A percentile compares a stretch with the other conserved stretches of the same genome.
Conservation (phyloP, 1,284 basidiomycete species). For the Filobasidium uniguttulatum region DNA sequence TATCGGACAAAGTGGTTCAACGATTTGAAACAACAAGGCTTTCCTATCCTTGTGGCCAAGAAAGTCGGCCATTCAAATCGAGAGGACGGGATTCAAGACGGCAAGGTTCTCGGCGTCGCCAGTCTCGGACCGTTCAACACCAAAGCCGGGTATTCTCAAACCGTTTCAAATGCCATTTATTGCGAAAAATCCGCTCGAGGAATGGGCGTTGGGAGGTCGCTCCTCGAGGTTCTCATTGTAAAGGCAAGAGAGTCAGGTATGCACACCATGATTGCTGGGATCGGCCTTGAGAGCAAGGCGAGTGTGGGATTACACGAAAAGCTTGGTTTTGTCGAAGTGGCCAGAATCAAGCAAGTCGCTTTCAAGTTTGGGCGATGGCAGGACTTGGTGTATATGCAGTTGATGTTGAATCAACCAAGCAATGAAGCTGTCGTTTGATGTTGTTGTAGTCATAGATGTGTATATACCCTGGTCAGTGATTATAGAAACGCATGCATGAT, state of each 20-base stretch:
- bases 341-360: slow-evolving; percentile 3
- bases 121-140: slow-evolving; percentile 8
- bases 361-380: slow-evolving; percentile 11
- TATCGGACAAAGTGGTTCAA: slow-evolving; percentile 5
- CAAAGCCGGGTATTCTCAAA: slow-evolving; percentile 6
- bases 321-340: slow-evolving; percentile 9
- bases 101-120: slow-evolving; percentile 4
- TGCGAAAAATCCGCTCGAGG: not conserved
- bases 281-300: slow-evolving; percentile 2
- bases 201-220: not conserved
- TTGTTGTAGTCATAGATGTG: not conserved
- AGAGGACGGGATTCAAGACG: not conserved
- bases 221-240: slow-evolving; percentile 3
- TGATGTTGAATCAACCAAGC: not conserved
- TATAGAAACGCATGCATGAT: not conserved
- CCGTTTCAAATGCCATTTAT: slow-evolving; percentile 8
- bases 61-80: no score
- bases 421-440: not conserved
- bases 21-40: not conserved
- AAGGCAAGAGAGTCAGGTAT: slow-evolving; percentile 8
- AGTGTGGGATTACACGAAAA: slow-evolving; percentile 9
- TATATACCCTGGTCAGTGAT: not conserved
- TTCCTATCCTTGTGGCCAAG: slow-evolving; percentile 1
- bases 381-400: slow-evolving; percentile 10
- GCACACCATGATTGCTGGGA: slow-evolving; percentile 10